phyloP scores from a whole-genome alignment of 345 rosid species.

The Triadica sebifera region DNA sequence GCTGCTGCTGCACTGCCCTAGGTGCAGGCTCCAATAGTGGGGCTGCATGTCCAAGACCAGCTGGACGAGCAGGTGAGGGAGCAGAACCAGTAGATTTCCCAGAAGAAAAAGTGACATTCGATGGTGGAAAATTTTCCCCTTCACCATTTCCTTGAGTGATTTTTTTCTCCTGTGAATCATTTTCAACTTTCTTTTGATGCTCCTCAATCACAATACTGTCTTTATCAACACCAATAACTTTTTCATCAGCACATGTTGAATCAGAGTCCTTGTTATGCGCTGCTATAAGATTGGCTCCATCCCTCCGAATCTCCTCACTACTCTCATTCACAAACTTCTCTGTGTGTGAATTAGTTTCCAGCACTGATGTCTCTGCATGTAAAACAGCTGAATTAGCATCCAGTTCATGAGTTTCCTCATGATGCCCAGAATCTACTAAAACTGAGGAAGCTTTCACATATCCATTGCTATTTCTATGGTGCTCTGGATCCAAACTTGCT shows the following conservation, averaged over 20 bases:
- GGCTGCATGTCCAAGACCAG: constrained; percentile 90
- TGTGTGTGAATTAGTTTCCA: constrained; percentile 19
- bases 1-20: constrained; percentile 46
- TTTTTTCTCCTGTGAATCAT: constrained; percentile 27
- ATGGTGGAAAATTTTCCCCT: constrained; percentile 23
- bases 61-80: constrained; percentile 54
- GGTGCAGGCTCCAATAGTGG: constrained; percentile 76
- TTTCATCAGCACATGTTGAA: constrained; percentile 25
- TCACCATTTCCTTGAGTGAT: constrained; percentile 27
- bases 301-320: constrained; percentile 27
- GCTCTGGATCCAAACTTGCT: constrained; percentile 1
- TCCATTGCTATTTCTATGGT: constrained; percentile 15
- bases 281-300: constrained; percentile 19
- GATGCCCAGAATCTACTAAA: constrained; percentile 5
- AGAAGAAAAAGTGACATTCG: constrained; percentile 35
- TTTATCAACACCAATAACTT: constrained; percentile 27
- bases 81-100: constrained; percentile 43
- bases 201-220: constrained; percentile 23
- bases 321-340: constrained; percentile 30
- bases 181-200: constrained; percentile 13
- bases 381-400: constrained; percentile 15
- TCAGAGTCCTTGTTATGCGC: constrained; percentile 27
- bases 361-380: constrained; percentile 14
- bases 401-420: constrained; percentile 8
- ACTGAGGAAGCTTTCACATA: constrained; percentile 21